Evolutionary conservation across 2,329 filamentous ascomycete genomes (phyloP).

Genomic region (Trichoderma endophyticum): DNA sequence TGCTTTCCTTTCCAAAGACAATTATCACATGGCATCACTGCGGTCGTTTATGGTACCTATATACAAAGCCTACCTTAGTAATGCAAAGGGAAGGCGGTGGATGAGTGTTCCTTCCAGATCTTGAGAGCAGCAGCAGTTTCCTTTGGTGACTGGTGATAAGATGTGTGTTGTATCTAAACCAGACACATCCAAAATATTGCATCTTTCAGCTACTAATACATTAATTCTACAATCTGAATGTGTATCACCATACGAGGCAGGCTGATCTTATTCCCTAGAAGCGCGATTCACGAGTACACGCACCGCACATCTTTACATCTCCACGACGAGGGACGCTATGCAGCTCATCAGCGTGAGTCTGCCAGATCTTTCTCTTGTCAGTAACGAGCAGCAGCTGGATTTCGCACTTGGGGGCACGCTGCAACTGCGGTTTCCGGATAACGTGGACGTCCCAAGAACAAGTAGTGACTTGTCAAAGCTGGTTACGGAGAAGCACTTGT

Average conservation of each 20-base stretch:
- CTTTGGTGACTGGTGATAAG: not conserved
- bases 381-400: conserved; percentile 25
- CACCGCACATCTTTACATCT: not conserved
- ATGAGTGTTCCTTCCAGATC: not conserved
- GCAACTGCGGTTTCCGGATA: conserved; percentile 26
- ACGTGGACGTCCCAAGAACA: conserved; percentile 17
- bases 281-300: not conserved
- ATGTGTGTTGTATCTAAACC: not conserved
- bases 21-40: conserved; percentile 13
- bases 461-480: conserved; percentile 26
- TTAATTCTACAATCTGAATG: not conserved
- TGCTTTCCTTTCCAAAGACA: conserved; percentile 9
- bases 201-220: not conserved
- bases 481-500: conserved; percentile 28
- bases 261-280: not conserved
- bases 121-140: not conserved
- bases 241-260: not conserved
- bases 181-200: not conserved
- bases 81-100: conserved; percentile 6
- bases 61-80: conserved; percentile 11
- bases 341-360: conserved; percentile 23
- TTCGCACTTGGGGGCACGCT: conserved; percentile 28
- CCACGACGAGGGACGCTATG: conserved; percentile 1
- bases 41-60: not conserved
- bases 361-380: conserved; percentile 26